Base-by-base conservation (phyloP, 176 grass and related monocot genomes). In the Aegilops umbellulata region DNA sequence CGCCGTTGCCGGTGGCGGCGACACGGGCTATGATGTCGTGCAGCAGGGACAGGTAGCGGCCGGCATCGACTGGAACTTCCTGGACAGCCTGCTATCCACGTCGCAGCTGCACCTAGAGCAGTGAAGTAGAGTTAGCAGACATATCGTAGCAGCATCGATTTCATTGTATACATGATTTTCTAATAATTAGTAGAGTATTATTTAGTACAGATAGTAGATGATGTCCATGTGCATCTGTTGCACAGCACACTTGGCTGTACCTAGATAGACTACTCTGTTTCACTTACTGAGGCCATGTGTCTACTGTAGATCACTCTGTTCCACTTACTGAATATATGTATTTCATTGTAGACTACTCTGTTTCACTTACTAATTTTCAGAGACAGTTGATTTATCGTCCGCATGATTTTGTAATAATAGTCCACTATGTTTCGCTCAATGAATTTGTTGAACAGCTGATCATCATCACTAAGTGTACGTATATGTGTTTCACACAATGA, bases 11-110 rank as follows among this genome's bases (percentile, higher is more conserved):
- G 58, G 38, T 8, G n/a, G 80, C 42, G 19, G 61, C 6, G 19
- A 16, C 82, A 17, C 13, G 20, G 62, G 47, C 47, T 51, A 84
- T 30, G 63, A 53, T 35, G 15, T 58, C 20, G 12, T 4, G 7
- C 65, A 36, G 73, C 83, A 81, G 49, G 22, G 30, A 5, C 20
- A 49, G 8, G 23, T 1, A 7, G 41, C 7, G 0, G 60, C 20
- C 14, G 60, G 46, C 39, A 61, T 92, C n/a, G 91, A 95, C 78
- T 93, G 94, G 91, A 91, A 87, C 49, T 87, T 93, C 60, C 63
- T 95, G 19, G 94, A 95, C 83, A 90, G 78, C 41, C 67, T 93
- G 87, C 67, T 95, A 13, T 90, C 90, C 1, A 80, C 85, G 27
- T 90, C 85, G 22, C 35, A 8, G 35, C 34, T 35, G 34, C 34